A percentile compares a stretch with the other conserved stretches of the same genome.
Conservation (phyloP, 2,329 filamentous ascomycete genomes). For the Fusarium sp. region DNA sequence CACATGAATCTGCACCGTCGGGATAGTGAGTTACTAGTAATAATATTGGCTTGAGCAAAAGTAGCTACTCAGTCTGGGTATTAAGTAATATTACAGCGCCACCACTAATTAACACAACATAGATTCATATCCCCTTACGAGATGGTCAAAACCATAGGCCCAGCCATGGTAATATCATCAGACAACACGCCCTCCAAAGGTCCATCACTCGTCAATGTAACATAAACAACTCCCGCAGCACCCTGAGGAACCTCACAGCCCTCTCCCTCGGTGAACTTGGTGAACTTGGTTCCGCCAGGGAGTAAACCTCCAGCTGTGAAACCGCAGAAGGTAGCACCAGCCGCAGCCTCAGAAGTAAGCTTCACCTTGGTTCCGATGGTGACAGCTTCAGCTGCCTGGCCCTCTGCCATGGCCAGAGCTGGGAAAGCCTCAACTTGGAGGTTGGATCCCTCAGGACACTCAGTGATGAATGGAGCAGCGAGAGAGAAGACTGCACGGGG, state of each 20-base stretch:
- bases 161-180: conserved; percentile 74
- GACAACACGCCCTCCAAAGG: conserved; percentile 64
- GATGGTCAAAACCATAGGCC: conserved; percentile 68
- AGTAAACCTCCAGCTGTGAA: conserved; percentile 71
- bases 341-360: conserved; percentile 62
- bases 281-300: conserved; percentile 70
- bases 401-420: conserved; percentile 61
- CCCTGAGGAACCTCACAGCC: conserved; percentile 71
- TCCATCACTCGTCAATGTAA: conserved; percentile 69
- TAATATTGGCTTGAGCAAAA: conserved; percentile 28
- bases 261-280: conserved; percentile 61
- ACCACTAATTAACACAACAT: conserved; percentile 1
- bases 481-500: conserved; percentile 78
- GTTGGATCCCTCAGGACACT: conserved; percentile 74
- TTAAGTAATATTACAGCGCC: conserved; percentile 25
- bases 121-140: conserved; percentile 43
- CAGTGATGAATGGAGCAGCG: conserved; percentile 76
- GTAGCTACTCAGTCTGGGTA: conserved; percentile 17
- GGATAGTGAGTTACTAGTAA: conserved; percentile 15
- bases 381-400: conserved; percentile 54
- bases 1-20: background rate
- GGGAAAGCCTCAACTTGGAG: conserved; percentile 71
- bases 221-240: conserved; percentile 72
- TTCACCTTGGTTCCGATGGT: conserved; percentile 46
- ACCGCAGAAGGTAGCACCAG: conserved; percentile 69